Conservation (phyloP, 2,329 filamentous ascomycete species). For the Neopestalotiopsis sp. region DNA sequence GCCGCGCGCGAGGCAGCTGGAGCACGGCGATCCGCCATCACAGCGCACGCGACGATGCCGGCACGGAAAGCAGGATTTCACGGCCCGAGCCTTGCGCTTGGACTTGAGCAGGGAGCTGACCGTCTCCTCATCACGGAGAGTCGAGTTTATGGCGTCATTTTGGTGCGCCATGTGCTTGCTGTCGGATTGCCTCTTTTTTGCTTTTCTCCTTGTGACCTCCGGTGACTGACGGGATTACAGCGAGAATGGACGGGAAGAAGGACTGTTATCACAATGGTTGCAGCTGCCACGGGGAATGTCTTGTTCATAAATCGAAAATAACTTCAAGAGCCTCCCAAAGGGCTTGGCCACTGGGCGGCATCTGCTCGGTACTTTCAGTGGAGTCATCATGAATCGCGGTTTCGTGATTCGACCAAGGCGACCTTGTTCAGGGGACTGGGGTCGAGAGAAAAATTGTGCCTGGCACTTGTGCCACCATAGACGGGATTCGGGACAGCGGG, state of each 20-base stretch:
- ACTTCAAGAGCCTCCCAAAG: neutral
- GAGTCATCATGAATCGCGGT: conserved; percentile 2
- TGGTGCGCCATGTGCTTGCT: conserved; percentile 6
- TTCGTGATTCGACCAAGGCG: conserved; percentile 3
- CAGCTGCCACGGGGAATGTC: neutral
- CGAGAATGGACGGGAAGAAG: neutral
- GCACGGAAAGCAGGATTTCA: conserved; percentile 13
- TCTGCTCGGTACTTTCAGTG: neutral
- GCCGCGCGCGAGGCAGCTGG: conserved; percentile 10
- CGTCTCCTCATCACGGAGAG: conserved; percentile 7
- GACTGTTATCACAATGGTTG: neutral
- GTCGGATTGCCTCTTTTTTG: too few relatives aligned
- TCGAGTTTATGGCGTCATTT: neutral
- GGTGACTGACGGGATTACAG: too few relatives aligned
- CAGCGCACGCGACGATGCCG: conserved; percentile 12
- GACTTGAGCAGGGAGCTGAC: conserved; percentile 12
- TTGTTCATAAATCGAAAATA: neutral
- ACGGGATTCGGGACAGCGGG: neutral
- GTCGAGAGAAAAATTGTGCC: neutral
- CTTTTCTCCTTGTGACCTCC: too few relatives aligned
- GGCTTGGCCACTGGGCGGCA: neutral
- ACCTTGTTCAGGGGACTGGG: neutral
- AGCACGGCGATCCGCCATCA: conserved; percentile 14
- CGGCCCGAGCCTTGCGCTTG: conserved; percentile 13
- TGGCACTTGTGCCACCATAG: neutral